Evolutionary conservation across 495 filamentous ascomycete species (phyloP), one percentile per base, ranked within the genome.

Genomic region (Tuber calosporum): DNA sequence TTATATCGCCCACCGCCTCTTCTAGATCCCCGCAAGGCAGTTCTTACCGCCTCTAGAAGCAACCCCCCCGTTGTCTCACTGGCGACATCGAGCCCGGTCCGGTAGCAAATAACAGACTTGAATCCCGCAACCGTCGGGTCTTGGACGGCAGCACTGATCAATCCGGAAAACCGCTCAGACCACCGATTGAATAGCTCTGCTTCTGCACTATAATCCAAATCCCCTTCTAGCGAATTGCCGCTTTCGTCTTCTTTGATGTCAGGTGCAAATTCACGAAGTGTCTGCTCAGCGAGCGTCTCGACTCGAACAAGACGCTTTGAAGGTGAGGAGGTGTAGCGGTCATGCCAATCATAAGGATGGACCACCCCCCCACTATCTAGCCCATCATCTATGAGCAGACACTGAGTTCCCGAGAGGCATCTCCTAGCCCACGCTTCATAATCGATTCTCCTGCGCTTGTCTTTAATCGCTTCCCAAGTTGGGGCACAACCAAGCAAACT

Each of bases 101-200:
- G 87, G 80, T 96, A 96, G 81, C 93, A 96, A 69, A 96, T 86
- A 40, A 94, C 88, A 7, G 89, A 91, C 81, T 96, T 96, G 85
- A 97, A 97, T 8, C 87, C 93, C 9, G 88, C 92, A 39, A 97
- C 90, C 20, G 89, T 86, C 1, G 86, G 83, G 79, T 95, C 89
- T 0, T 84, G 82, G 66, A 92, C 83, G 0, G 87, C 86, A 19
- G 79, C 80, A 39, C 82, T 73, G 68, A 95, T 87, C 19, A 84
- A 81, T 5, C 81, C 70, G 11, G 82, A 79, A 73, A 90, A 90
- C 2, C 82, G 76, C 42, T 79, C 74, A 0, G 83, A 82, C 75
- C 91, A 85, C 7, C 73, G 69, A 34, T 82, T 81, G 43, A 84
- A 85, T 30, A 82, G 69, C 66, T 77, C 75, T 9, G 78, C 69